Conservation (phyloP, 2,329 filamentous ascomycete species). For the Pestalotiopsis sp. region DNA sequence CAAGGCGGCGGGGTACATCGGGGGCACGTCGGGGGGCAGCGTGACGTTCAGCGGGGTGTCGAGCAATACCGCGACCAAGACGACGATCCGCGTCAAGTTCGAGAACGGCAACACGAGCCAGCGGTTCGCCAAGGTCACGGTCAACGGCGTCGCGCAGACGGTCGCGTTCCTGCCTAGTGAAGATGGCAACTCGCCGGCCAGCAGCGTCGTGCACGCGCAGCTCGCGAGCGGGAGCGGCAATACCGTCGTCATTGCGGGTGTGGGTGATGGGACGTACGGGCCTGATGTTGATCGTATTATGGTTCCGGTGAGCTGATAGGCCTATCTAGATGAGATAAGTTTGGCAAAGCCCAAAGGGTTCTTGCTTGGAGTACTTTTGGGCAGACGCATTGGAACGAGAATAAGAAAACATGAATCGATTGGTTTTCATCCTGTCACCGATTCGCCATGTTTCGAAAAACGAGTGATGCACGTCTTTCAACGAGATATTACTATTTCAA, state of each 20-base stretch:
- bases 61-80: slow-evolving; percentile 44
- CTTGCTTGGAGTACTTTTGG: not conserved
- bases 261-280: slow-evolving; percentile 42
- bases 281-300: slow-evolving; percentile 58
- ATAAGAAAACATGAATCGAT: too few relatives aligned
- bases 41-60: slow-evolving; percentile 50
- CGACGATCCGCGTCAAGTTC: slow-evolving; percentile 58
- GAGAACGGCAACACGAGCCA: slow-evolving; percentile 57
- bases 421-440: too few relatives aligned
- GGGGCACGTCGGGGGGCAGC: slow-evolving; percentile 48
- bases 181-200: slow-evolving; percentile 45
- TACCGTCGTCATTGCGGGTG: slow-evolving; percentile 47
- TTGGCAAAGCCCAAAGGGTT: not conserved
- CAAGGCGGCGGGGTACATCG: slow-evolving; percentile 56
- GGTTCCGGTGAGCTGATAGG: slow-evolving; percentile 42
- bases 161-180: slow-evolving; percentile 58
- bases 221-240: slow-evolving; percentile 50
- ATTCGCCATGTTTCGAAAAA: too few relatives aligned
- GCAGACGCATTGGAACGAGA: too few relatives aligned
- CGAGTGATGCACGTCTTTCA: not conserved
- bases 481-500: not conserved
- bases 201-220: slow-evolving; percentile 49
- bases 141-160: slow-evolving; percentile 55
- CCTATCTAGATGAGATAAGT: not conserved
- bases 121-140: slow-evolving; percentile 55